Evolutionary conservation across 495 filamentous ascomycete genomes (phyloP).

Genomic region (Lasiosphaeria miniovina): DNA sequence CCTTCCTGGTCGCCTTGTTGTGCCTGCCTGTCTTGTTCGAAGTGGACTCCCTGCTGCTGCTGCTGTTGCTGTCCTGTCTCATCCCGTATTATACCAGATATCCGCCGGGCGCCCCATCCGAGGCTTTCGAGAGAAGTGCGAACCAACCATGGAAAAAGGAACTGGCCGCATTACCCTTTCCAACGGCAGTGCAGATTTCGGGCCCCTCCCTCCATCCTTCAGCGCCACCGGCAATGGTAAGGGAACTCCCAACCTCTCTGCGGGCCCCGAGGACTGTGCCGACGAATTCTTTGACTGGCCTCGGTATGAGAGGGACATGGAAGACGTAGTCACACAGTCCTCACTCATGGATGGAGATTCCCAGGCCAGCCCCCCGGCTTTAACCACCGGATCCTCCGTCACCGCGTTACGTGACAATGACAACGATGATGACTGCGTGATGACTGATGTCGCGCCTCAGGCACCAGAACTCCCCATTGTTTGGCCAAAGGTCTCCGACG

Average conservation of each 20-base stretch:
- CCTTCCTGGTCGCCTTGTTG: constrained; percentile 1
- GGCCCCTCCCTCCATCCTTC: background rate
- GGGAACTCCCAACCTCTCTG: constrained; percentile 14
- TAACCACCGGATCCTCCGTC: constrained; percentile 8
- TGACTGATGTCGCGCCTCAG: constrained; percentile 18
- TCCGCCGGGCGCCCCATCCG: constrained; percentile 7
- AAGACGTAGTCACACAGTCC: constrained; percentile 16
- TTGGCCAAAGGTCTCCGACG: constrained; percentile 15
- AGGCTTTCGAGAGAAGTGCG: constrained; percentile 10
- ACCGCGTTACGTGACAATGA: constrained; percentile 3
- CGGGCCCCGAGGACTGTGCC: constrained; percentile 6
- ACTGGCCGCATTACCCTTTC: constrained; percentile 12
- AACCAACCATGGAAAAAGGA: constrained; percentile 22
- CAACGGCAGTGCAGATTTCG: constrained; percentile 12
- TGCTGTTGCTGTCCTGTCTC: background rate
- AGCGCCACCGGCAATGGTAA: constrained; percentile 2
- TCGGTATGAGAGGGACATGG: constrained; percentile 7
- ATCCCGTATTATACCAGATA: constrained; percentile 7
- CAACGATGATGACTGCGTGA: constrained; percentile 19
- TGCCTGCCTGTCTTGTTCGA: constrained; percentile 3
- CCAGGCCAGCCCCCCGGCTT: constrained; percentile 9
- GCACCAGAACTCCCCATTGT: constrained; percentile 11
- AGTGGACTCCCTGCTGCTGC: constrained; percentile 1
- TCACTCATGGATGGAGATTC: constrained; percentile 9
- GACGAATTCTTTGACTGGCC: constrained; percentile 22